phyloP scores from a whole-genome alignment of 352 stramenopile species.

The Phytopythium ostracodes region DNA sequence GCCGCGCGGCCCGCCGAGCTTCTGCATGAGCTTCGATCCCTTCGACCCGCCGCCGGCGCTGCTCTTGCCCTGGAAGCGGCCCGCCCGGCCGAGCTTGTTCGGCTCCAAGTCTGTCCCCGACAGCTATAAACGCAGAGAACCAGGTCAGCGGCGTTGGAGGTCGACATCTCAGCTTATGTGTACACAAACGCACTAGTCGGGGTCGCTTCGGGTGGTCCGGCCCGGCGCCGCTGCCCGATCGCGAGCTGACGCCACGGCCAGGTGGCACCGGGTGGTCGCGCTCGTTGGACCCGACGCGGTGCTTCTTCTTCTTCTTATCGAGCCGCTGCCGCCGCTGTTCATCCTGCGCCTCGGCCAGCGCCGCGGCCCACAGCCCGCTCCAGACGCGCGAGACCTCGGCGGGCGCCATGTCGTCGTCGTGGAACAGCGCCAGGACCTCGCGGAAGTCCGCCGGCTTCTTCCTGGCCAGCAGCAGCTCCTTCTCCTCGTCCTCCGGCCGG shows the following conservation, averaged over 20 bases:
- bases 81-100: constrained; percentile 44
- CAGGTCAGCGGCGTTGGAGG: not conserved
- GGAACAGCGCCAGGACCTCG: constrained; percentile 64
- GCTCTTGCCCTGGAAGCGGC: constrained; percentile 34
- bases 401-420: constrained; percentile 24
- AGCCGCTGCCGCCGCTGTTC: constrained; percentile 42
- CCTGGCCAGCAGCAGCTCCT: constrained; percentile 14
- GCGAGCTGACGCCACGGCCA: constrained; percentile 1
- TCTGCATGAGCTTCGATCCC: constrained; percentile 70
- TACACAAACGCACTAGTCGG: constrained; percentile 31
- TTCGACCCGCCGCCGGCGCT: constrained; percentile 19
- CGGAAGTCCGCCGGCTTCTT: constrained; percentile 57
- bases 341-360: constrained; percentile 56
- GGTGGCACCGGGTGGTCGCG: constrained; percentile 15
- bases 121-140: not conserved
- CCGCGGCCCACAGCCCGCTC: constrained; percentile 41
- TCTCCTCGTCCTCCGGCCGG: constrained; percentile 23
- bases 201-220: constrained; percentile 49
- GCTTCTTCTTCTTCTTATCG: constrained; percentile 30
- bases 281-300: constrained; percentile 6
- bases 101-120: constrained; percentile 43
- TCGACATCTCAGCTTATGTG: not conserved
- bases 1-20: constrained; percentile 38
- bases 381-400: constrained; percentile 22
- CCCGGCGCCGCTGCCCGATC: constrained; percentile 12